Percentiles rank a stretch among this genome's conserved stretches.
Evolutionary conservation across 2,329 filamentous ascomycete species (phyloP).

Genomic region (Penicillium sclerotigenum): DNA sequence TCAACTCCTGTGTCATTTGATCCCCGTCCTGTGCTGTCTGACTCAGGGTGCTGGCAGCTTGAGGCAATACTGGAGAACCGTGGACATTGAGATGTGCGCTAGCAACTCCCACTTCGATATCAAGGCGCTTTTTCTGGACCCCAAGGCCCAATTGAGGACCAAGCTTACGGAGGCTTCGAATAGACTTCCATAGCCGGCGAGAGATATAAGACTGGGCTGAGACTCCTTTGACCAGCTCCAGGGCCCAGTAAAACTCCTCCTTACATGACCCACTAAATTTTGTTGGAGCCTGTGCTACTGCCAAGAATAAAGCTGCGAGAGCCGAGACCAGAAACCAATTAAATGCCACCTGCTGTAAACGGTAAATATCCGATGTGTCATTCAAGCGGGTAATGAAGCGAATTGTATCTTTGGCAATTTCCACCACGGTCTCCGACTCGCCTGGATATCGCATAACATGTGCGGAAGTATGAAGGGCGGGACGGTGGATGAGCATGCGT

Average conservation of each 20-base stretch:
- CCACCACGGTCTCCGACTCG: constrained; percentile 66
- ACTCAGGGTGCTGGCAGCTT: constrained; percentile 54
- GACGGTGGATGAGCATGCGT: constrained; percentile 82
- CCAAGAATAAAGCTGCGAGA: constrained; percentile 60
- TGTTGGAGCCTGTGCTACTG: constrained; percentile 60
- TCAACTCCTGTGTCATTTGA: constrained; percentile 58
- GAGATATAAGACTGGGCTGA: constrained; percentile 60
- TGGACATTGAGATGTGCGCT: constrained; percentile 8
- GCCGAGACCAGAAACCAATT: constrained; percentile 65
- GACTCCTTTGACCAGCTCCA: constrained; percentile 61
- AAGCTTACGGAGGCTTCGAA: constrained; percentile 58
- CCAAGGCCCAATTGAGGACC: constrained; percentile 57
- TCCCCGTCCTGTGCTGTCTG: constrained; percentile 48
- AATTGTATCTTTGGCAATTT: constrained; percentile 63
- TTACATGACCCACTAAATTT: constrained; percentile 57
- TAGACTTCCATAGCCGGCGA: constrained; percentile 60
- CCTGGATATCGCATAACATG: constrained; percentile 72
- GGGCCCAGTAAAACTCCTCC: constrained; percentile 63
- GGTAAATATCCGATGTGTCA: constrained; percentile 60
- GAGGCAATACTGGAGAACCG: constrained; percentile 52
- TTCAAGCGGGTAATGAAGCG: constrained; percentile 59
- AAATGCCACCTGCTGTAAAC: constrained; percentile 60
- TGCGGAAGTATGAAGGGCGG: constrained; percentile 69
- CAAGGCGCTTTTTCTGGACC: constrained; percentile 26
- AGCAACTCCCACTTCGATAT: not conserved